Percentiles rank a stretch among this genome's conserved stretches.
phyloP scores from a whole-genome alignment of 225 moss, liverwort and hornwort species.

The Pseudisothecium myosuroides region DNA sequence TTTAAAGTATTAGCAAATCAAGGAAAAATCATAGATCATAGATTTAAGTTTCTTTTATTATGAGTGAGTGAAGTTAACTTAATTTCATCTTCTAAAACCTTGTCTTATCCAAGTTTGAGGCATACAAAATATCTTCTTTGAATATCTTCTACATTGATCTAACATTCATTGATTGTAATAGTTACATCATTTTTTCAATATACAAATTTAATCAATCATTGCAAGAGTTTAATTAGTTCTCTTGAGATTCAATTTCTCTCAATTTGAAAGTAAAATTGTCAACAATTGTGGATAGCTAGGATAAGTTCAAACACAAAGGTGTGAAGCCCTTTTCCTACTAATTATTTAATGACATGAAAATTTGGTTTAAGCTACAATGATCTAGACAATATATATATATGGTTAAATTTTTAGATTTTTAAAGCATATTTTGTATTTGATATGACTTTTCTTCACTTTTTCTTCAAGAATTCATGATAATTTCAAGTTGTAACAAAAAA shows the following conservation, averaged over 20 bases:
- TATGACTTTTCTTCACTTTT: not conserved
- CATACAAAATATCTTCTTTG: not conserved
- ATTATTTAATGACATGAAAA: not conserved
- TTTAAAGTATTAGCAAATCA: not conserved
- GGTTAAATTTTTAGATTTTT: not conserved
- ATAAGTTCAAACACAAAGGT: not conserved
- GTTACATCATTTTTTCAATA: not conserved
- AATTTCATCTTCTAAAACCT: not conserved
- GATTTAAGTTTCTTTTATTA: not conserved
- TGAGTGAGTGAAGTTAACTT: not conserved
- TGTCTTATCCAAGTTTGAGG: not conserved
- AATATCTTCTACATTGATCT: not conserved
- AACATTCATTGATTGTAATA: not conserved
- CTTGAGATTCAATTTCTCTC: too few relatives aligned
- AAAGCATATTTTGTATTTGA: not conserved
- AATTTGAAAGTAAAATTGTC: not conserved
- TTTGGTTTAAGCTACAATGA: not conserved
- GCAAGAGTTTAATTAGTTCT: not conserved
- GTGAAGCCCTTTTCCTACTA: not conserved
- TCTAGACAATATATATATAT: not conserved
- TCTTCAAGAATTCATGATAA: not conserved
- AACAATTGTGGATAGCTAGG: too few relatives aligned
- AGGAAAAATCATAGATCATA: not conserved
- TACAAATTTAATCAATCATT: not conserved
- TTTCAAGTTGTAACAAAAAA: not conserved